Base-by-base conservation (phyloP, 345 rosid genomes). In the Capsella bursapastoris region DNA sequence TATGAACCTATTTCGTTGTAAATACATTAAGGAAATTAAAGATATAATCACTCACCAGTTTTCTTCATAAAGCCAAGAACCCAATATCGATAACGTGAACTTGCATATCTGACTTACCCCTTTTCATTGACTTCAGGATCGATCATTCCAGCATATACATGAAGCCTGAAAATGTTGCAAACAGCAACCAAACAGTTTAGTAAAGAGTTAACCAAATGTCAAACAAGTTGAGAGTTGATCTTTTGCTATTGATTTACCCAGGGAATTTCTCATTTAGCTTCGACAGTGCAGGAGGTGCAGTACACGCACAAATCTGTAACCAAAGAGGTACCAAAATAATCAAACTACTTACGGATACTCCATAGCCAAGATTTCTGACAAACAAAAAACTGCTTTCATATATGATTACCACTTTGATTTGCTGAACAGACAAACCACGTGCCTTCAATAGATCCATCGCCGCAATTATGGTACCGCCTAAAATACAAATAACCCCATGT, bases 231-330 rank as follows among this genome's bases (percentile, higher is more conserved):
- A 66, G 64, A 77, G 43, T n/a, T 8, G 41, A 29, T 70, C 47
- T 63, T 37, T 47, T 16, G 3, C 6, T 15, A 63, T 53, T 29
- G n/a, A 81, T 6, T 91, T 91, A 94, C 97, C 98, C 96, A 1
- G 97, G 95, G 74, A 83, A 94, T 63, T 91, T 94, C 83, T 91
- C 93, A 1, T 92, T 91, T 75, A 94, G 98, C 86, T 91, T 91
- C 38, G 88, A 80, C 43, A 94, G 93, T 72, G 97, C 96, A 10
- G 97, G 96, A 73, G 98, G 97, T 66, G 95, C 91, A 77, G 98
- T 90, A 51, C 86, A 76, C 28, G 96, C 98, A 79, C 92, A 89
- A 80, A 94, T 90, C 98, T 94, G 87, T 61, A n/a, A 62, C 18
- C 56, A 79, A 22, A 63, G 40, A 34, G 70, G 61, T 11, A 51